Evolutionary conservation across 2,329 filamentous ascomycete genomes (phyloP).

Genomic region (Akanthomyces muscarius): DNA sequence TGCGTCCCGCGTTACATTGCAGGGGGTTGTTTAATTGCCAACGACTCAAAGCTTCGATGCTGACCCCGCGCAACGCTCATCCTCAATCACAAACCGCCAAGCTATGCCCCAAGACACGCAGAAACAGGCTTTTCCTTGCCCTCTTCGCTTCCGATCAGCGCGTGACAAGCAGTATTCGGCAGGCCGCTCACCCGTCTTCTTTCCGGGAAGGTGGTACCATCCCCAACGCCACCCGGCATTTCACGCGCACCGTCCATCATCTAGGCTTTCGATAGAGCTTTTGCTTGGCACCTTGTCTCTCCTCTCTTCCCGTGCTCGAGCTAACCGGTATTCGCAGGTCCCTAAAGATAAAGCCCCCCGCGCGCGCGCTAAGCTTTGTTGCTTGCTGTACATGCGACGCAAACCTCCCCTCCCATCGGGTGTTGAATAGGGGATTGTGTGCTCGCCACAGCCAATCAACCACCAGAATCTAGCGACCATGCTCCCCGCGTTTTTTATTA

Average conservation of each 20-base stretch:
- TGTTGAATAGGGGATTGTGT: too few species aligned
- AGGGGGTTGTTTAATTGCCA: too few species aligned
- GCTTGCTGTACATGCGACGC: too few species aligned
- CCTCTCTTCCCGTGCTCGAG: not conserved
- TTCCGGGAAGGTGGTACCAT: constrained; percentile 7
- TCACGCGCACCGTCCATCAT: not conserved
- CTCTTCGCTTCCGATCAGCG: not conserved
- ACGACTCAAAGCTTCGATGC: too few species aligned
- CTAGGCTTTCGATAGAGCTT: not conserved
- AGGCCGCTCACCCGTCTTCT: not conserved
- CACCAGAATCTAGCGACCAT: not conserved
- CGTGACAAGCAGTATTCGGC: constrained; percentile 1
- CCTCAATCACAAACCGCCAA: too few species aligned
- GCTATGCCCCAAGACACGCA: too few species aligned
- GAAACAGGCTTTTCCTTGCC: not conserved
- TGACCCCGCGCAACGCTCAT: too few species aligned
- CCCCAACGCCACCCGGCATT: not conserved
- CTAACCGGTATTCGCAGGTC: constrained; percentile 10
- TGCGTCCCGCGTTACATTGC: too few species aligned
- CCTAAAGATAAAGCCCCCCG: not conserved
- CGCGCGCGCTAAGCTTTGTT: too few species aligned
- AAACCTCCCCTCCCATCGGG: not conserved
- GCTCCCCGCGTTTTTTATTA: not conserved
- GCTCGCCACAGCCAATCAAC: not conserved
- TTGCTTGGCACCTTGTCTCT: not conserved